These are phyloP conservation scores for Hebeloma cylindrosporum DNA, from an alignment of 768 basidiomycete species.

Conservation along the genomic window DNA sequence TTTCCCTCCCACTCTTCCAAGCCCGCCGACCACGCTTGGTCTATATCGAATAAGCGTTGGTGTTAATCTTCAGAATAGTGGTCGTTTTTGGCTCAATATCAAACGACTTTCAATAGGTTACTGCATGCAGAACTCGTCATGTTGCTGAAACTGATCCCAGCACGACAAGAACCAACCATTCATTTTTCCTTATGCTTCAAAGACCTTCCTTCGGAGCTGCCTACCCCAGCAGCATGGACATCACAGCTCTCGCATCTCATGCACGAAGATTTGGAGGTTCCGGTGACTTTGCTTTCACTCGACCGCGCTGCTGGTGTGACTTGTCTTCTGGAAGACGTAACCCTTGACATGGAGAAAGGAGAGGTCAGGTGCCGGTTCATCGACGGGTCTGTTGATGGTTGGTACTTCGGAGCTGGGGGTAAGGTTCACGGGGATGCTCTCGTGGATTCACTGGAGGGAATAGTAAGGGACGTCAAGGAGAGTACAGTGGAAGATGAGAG, in stretches of 20 bases:
- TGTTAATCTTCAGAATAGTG: too few relatives aligned
- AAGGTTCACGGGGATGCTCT: constrained; percentile 15
- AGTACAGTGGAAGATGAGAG: constrained; percentile 44
- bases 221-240: constrained; percentile 54
- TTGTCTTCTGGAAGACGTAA: constrained; percentile 56
- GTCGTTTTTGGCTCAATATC: too few relatives aligned
- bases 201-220: constrained; percentile 45
- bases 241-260: constrained; percentile 51
- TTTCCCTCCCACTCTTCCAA: too few relatives aligned
- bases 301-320: constrained; percentile 61
- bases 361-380: constrained; percentile 55
- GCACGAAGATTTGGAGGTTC: constrained; percentile 53
- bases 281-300: constrained; percentile 52
- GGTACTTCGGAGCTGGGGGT: constrained; percentile 35
- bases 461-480: constrained; percentile 53
- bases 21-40: too few relatives aligned
- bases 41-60: too few relatives aligned
- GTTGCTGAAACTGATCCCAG: constrained; percentile 55
- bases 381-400: constrained; percentile 52
- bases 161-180: constrained; percentile 49
- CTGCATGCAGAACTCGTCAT: too few relatives aligned
- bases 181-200: constrained; percentile 59
- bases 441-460: constrained; percentile 46
- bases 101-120: too few relatives aligned
- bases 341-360: constrained; percentile 52